Base-by-base conservation (phyloP, 2,329 filamentous ascomycete species). In the Botryosphaeria agaves region DNA sequence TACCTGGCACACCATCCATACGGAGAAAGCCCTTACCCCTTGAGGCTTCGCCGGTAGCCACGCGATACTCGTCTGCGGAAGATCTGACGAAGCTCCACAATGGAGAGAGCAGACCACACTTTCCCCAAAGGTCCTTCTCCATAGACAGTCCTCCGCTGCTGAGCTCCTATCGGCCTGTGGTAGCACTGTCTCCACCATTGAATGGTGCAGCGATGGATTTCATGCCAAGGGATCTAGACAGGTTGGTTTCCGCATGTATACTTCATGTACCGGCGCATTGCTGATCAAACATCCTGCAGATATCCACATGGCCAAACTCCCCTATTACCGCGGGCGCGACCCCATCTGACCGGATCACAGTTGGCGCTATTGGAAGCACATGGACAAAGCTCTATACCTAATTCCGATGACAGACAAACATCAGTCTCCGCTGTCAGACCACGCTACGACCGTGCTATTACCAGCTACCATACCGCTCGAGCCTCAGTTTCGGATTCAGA, bases 21-120 rank as follows among this genome's bases (percentile, higher is more conserved):
- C 59, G 59, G 41, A 57, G 65, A 40, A 69, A 69, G 47, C 64
- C 66, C 41, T 48, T 71, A 37, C 66, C 66, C 36, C 49, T 55
- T 35, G 58, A 57, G 51, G 53, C 55, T 37, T 60, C 62, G 30
- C 57, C 63, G 38, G 47, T 62, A 32, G 51, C 59, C 34, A 47
- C 47, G 32, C 56, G 52, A 28, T 58, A 57, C 41, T 52, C 53
- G 20, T 46, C 48, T 33, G 46, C 51, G 39, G 52, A 47, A 34
- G 44, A 46, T 48, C 59, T 44, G 51, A 57, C 41, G 48, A 62
- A 47, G 41, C 57, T 40, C 29, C 45, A 44, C 33, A 12, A 32
- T 23, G 35, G 31, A 21, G 42, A 37, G 44, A 36, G 38, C n/a
- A n/a, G 34, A 37, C 31, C 40, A 34, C 30, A 29, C 21, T 23